These are phyloP conservation scores for Neofusicoccum laricinum DNA, from an alignment of 2,329 filamentous ascomycete species.

Conservation along the genomic window DNA sequence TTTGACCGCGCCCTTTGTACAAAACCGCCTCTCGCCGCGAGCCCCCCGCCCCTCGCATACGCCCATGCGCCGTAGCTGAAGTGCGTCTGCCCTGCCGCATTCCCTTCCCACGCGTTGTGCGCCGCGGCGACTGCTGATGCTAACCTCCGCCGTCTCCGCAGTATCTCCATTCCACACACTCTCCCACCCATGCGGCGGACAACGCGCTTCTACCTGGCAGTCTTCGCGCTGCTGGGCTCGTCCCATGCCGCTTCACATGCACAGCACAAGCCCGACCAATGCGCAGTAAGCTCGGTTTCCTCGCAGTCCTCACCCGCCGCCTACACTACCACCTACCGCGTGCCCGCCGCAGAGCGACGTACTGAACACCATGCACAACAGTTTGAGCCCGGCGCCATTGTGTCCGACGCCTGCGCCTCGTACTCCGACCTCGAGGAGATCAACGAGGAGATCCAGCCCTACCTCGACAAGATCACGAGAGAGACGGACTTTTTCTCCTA, in stretches of 20 bases:
- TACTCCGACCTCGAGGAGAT: slow-evolving; percentile 85
- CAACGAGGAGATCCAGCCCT: slow-evolving; percentile 73
- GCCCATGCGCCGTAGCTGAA: slow-evolving; percentile 16
- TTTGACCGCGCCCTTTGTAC: slow-evolving; percentile 29
- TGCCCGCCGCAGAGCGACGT: neutral
- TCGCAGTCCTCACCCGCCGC: slow-evolving; percentile 20
- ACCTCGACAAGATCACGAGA: slow-evolving; percentile 75
- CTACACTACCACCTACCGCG: slow-evolving; percentile 18
- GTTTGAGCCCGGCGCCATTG: slow-evolving; percentile 85
- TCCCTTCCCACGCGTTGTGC: neutral
- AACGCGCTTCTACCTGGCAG: slow-evolving; percentile 59
- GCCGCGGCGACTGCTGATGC: slow-evolving; percentile 16
- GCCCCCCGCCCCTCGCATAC: slow-evolving; percentile 22
- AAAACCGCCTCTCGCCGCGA: slow-evolving; percentile 22
- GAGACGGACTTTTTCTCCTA: slow-evolving; percentile 97
- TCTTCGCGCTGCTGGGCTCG: slow-evolving; percentile 56
- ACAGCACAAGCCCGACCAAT: slow-evolving; percentile 47
- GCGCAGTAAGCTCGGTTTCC: slow-evolving; percentile 50
- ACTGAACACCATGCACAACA: slow-evolving; percentile 39
- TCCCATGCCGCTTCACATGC: slow-evolving; percentile 41
- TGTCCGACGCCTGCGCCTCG: slow-evolving; percentile 91
- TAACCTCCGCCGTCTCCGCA: slow-evolving; percentile 13
- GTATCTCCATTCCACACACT: slow-evolving; percentile 14
- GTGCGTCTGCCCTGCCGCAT: neutral
- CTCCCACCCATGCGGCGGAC: slow-evolving; percentile 48